Conservation (phyloP, 1,284 basidiomycete species). For the Athelia sp. region DNA sequence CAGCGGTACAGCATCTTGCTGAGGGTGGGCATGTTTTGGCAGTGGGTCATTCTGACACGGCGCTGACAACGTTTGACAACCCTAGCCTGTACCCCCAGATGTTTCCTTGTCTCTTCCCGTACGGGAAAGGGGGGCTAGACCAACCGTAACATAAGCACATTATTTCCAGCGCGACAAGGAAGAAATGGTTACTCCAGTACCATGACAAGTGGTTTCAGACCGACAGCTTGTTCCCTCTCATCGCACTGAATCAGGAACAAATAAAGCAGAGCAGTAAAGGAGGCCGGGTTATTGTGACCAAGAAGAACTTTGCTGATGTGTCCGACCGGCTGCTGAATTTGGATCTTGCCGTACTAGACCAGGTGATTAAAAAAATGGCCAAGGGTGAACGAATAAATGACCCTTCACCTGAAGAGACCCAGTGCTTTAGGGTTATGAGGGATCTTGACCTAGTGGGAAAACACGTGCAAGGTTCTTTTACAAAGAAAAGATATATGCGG, state of each 20-base stretch:
- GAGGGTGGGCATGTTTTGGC: conserved; percentile 12
- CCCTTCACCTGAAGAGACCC: conserved; percentile 22
- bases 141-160: conserved; percentile 3
- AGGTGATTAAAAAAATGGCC: conserved; percentile 16
- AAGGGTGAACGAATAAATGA: conserved; percentile 18
- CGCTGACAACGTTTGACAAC: conserved; percentile 25
- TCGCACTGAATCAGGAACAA: conserved; percentile 35
- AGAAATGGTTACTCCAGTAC: conserved; percentile 25
- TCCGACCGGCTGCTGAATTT: conserved; percentile 19
- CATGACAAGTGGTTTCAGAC: conserved; percentile 33
- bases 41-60: conserved; percentile 16
- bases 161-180: conserved; percentile 16
- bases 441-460: conserved; percentile 28
- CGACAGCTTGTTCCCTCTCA: conserved; percentile 29
- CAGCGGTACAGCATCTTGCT: conserved; percentile 14
- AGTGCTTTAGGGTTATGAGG: conserved; percentile 27
- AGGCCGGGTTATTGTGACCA: conserved; percentile 22
- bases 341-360: conserved; percentile 16
- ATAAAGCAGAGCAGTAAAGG: conserved; percentile 23
- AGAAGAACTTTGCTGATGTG: conserved; percentile 20
- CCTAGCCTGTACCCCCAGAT: conserved; percentile 24
- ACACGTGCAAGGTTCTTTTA: conserved; percentile 26
- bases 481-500: conserved; percentile 27
- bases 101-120: conserved; percentile 34
- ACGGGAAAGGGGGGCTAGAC: conserved; percentile 27